Base-by-base conservation (phyloP, 1,284 basidiomycete species). In the Abortiporus biennis region DNA sequence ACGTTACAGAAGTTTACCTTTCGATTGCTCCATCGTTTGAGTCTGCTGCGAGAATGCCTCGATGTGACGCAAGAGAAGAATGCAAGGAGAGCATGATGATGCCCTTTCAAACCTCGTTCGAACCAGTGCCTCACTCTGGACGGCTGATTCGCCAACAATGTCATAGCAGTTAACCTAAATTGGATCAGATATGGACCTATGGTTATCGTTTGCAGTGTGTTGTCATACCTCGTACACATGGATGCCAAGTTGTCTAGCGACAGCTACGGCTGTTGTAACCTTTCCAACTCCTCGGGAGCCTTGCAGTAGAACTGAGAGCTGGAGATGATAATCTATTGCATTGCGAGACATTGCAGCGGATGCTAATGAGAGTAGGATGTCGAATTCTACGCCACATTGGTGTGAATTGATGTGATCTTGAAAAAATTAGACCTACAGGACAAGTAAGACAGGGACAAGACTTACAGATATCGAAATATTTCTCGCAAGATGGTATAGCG, bases 121-220 rank as follows among this genome's bases (percentile, higher is more conserved):
- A 0, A 99, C 66, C 0, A 74, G 76, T 1, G 77, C 91, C 55
- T 92, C 87, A 0, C 91, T 92, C 48, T 88, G 85, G 2, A 72
- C 67, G 38, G 87, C 80, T 22, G 77, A 87, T 44, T 98, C 94
- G 1, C 84, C 86, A 9, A 95, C 58, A 11, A 95, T 59, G 45
- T 91, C 81, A 56, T 84, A 97, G 59, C 91, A 94, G 50, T 95
- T 84, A 33, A 95, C 69, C 90, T 92, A 43, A 6, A 35, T n/a
- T 6, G n/a, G 33, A 8, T 46, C 19, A 31, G n/a, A 6, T 9
- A 21, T 27, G 17, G 43, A 12, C 40, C 37, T 33, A 36, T 38
- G 6, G 33, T 24, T 22, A 33, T 6, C 4, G 31, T 16, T 35
- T 11, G 31, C 5, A 44, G 36, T 8, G 9, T 42, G 11, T 16